Conservation (phyloP, 1,139 yeast genomes). For the Yamadazyma kanchanaburiensis region DNA sequence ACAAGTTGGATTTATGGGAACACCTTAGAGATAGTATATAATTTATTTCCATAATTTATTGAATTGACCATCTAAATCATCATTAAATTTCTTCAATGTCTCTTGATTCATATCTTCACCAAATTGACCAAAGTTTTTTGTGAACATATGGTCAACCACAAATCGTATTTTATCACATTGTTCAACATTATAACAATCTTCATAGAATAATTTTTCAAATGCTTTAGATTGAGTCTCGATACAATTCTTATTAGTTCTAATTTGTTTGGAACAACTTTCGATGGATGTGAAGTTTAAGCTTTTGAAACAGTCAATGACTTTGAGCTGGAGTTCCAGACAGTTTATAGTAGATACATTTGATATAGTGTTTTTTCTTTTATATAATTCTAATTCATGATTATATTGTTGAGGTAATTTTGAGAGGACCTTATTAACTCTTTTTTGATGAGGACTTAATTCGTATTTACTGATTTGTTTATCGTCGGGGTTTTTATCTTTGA, state of each 20-base stretch:
- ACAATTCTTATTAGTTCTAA: slow-evolving; percentile 26
- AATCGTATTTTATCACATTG: slow-evolving; percentile 41
- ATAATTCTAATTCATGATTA: slow-evolving; percentile 28
- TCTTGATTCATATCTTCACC: slow-evolving; percentile 34
- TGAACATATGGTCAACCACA: slow-evolving; percentile 34
- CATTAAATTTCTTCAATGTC: slow-evolving; percentile 21
- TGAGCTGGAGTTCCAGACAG: slow-evolving; percentile 42
- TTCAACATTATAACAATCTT: slow-evolving; percentile 34
- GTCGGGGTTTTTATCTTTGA: slow-evolving; percentile 30
- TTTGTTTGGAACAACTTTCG: slow-evolving; percentile 29
- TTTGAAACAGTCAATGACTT: slow-evolving; percentile 36
- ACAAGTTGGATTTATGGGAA: slow-evolving; percentile 51
- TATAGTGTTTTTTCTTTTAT: slow-evolving; percentile 27
- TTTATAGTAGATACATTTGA: slow-evolving; percentile 29
- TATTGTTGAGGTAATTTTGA: slow-evolving; percentile 12
- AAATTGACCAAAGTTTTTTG: slow-evolving; percentile 37
- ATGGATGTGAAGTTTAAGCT: slow-evolving; percentile 25
- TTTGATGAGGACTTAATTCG: slow-evolving; percentile 25
- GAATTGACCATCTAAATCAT: slow-evolving; percentile 33
- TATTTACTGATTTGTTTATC: slow-evolving; percentile 21
- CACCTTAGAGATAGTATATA: slow-evolving; percentile 1
- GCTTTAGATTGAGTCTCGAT: slow-evolving; percentile 34
- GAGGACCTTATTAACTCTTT: slow-evolving; percentile 27
- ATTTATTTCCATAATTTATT: slow-evolving; percentile 32
- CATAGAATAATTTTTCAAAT: slow-evolving; percentile 32